These are phyloP conservation scores for Cicer chorassanicum DNA, from an alignment of 306 rosid genomes.

Conservation along the genomic window DNA sequence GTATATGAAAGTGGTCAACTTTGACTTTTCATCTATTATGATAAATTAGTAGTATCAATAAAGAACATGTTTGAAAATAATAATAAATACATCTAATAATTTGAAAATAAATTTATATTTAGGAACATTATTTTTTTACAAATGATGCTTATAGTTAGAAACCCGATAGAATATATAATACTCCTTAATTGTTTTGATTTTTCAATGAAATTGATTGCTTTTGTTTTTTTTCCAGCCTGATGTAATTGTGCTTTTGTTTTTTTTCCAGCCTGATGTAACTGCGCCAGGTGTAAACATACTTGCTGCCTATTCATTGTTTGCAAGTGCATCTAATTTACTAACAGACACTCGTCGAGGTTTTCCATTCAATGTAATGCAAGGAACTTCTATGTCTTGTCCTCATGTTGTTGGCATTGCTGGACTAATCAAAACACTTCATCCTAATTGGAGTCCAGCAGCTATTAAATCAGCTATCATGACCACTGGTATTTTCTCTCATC, in stretches of 20 bases:
- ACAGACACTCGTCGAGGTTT: slow-evolving; percentile 52
- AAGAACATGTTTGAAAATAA: too few species aligned
- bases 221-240: slow-evolving; percentile 46
- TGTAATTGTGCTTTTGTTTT: slow-evolving; percentile 47
- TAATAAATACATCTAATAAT: too few species aligned
- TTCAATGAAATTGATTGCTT: neutral
- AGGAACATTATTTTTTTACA: too few species aligned
- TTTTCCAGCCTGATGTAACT: slow-evolving; percentile 56
- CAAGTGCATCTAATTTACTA: slow-evolving; percentile 39
- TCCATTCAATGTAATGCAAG: slow-evolving; percentile 49
- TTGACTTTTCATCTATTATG: too few species aligned
- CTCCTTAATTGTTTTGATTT: too few species aligned
- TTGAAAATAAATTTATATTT: too few species aligned
- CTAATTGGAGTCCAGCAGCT: slow-evolving; percentile 51
- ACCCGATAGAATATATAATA: too few species aligned
- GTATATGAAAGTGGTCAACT: too few species aligned
- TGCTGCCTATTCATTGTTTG: slow-evolving; percentile 54
- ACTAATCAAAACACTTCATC: slow-evolving; percentile 51
- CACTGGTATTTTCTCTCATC: slow-evolving; percentile 48
- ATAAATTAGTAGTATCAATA: too few species aligned
- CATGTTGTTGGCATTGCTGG: slow-evolving; percentile 49
- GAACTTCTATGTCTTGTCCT: slow-evolving; percentile 67
- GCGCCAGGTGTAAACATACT: slow-evolving; percentile 55
- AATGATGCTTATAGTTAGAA: too few species aligned
- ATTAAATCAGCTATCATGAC: slow-evolving; percentile 70